Evolutionary conservation across 345 rosid genomes (phyloP), one percentile per base, ranked within the genome.

Genomic region (Cochlearia excelsa): DNA sequence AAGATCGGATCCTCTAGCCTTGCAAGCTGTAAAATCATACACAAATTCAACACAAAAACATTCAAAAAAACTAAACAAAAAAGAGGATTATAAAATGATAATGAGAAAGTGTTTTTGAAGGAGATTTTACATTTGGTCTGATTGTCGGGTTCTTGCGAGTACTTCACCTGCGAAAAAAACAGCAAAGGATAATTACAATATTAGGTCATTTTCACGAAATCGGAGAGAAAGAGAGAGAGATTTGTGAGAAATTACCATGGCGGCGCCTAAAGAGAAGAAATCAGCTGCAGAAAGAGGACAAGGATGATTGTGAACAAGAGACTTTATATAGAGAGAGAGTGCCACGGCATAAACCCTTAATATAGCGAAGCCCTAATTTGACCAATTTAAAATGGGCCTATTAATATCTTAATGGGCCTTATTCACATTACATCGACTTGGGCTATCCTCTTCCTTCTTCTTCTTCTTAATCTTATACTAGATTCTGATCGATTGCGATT

Each of bases 1-100:
- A 46, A 89, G 97, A 74, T 89, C 92, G 30, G 91, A 81, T 34
- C 95, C 99, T 66, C 95, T 82, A 1, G 99, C 91, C 86, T 89
- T 93, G 85, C 99, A 89, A 39, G 99, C 97, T 93, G 77, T 71
- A 76, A 37, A 4, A 69, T 8, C 23, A 30, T 60, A 52, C 1
- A 11, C 26, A 51, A 30, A 46, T 29, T 58, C 3, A 5, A 55
- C 3, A 5, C 26, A 50, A 27, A 2, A 41, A 7, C 0, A 46
- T 63, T 16, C 23, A 4, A 34, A 11, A 0, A n/a, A 9, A 1
- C 8, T 1, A 1, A 27, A 37, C 40, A 37, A 11, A 27, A 26
- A 5, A 46, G 33, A 10, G 26, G 7, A 40, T 16, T 16, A 16
- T 16, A 16, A 54, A 23, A 52, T 26, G 52, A 9, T 16, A 31